Evolutionary conservation across 2,329 filamentous ascomycete genomes (phyloP).

Genomic region (Lasiodiplodia hormozganensis): DNA sequence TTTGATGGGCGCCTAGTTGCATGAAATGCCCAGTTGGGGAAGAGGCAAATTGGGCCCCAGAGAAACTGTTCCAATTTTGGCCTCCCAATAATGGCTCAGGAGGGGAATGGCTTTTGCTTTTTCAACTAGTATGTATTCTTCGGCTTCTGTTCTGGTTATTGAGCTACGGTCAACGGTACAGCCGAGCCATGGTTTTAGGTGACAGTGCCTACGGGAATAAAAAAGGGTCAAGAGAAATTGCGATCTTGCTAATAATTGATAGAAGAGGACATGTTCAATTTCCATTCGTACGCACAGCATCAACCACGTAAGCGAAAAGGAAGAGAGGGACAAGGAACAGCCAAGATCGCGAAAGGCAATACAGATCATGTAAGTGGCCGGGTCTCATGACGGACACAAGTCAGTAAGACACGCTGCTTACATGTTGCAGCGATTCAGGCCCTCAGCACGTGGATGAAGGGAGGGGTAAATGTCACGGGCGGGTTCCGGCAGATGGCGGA

Average conservation of each 20-base stretch:
- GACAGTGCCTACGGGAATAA: too few species aligned
- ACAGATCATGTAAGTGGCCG: neutral
- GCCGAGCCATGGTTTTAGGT: too few species aligned
- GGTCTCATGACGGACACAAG: neutral
- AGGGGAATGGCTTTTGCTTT: neutral
- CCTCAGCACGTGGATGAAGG: neutral
- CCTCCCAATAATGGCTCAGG: neutral
- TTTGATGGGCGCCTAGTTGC: neutral
- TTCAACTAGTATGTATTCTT: neutral
- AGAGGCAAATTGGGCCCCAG: neutral
- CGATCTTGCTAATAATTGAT: too few species aligned
- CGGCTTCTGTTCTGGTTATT: neutral
- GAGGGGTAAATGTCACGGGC: neutral
- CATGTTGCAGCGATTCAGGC: neutral
- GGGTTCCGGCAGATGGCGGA: neutral
- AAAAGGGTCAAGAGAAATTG: too few species aligned
- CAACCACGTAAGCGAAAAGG: neutral
- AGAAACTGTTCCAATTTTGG: neutral
- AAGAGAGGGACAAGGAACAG: neutral
- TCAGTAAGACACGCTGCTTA: neutral
- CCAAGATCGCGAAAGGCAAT: neutral
- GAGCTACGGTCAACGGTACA: too few species aligned
- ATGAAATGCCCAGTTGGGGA: neutral
- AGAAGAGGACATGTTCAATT: too few species aligned
- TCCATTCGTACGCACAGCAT: neutral